phyloP scores from a whole-genome alignment of 1,284 basidiomycete genomes.

The Chondrostereum purpureum region DNA sequence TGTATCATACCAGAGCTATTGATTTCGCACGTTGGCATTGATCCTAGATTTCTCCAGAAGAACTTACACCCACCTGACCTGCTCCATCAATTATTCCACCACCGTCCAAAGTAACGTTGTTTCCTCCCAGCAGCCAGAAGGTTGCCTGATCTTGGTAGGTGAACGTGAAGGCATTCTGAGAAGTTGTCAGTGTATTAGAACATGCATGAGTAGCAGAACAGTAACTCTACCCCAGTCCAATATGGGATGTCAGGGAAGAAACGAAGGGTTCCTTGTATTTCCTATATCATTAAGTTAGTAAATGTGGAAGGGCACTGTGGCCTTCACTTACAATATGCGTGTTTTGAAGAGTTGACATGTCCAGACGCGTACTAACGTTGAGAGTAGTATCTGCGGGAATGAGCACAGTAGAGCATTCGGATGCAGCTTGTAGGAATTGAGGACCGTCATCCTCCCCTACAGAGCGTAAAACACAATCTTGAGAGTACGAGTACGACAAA shows the following conservation, averaged over 20 bases:
- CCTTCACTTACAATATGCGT: slow-evolving; percentile 41
- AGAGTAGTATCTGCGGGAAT: slow-evolving; percentile 42
- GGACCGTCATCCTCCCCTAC: slow-evolving; percentile 49
- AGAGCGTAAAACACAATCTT: slow-evolving; percentile 16
- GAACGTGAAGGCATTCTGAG: slow-evolving; percentile 47
- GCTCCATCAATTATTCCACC: slow-evolving; percentile 57
- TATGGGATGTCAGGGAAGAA: slow-evolving; percentile 47
- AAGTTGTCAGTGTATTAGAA: no score
- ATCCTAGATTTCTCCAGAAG: slow-evolving; percentile 2
- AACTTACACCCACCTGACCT: slow-evolving; percentile 37
- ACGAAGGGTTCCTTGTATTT: slow-evolving; percentile 42
- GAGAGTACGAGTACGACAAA: not conserved
- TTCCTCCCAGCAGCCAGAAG: slow-evolving; percentile 58
- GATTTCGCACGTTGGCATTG: slow-evolving; percentile 13
- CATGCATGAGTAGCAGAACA: no score
- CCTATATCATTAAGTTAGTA: slow-evolving; percentile 22
- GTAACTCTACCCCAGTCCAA: slow-evolving; percentile 40
- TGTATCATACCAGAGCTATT: slow-evolving; percentile 1
- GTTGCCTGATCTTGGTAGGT: slow-evolving; percentile 53
- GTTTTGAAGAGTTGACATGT: slow-evolving; percentile 46
- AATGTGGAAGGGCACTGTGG: not conserved
- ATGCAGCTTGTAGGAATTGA: slow-evolving; percentile 37
- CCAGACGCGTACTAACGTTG: slow-evolving; percentile 42
- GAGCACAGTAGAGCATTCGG: slow-evolving; percentile 35
- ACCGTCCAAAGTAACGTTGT: slow-evolving; percentile 49